These are phyloP conservation scores for Botrytis hyacinthi DNA, from an alignment of 2,329 filamentous ascomycete species.

Conservation along the genomic window DNA sequence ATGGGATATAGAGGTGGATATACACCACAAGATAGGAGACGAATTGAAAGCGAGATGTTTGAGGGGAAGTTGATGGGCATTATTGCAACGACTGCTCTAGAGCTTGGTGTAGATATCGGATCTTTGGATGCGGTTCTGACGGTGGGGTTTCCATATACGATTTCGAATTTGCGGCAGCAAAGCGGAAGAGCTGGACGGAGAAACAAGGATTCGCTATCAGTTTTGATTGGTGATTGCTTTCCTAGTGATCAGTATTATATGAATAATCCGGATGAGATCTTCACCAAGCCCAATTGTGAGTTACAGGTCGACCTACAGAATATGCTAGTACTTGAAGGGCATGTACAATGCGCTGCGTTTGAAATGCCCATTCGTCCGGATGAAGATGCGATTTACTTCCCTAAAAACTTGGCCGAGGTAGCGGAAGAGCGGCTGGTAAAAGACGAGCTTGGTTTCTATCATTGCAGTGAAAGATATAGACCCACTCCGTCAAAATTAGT, in stretches of 20 bases:
- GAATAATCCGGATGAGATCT: conserved; percentile 91
- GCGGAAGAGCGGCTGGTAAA: conserved; percentile 70
- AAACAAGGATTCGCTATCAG: conserved; percentile 89
- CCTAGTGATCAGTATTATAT: conserved; percentile 95
- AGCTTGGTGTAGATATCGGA: conserved; percentile 93
- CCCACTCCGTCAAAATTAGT: conserved; percentile 81
- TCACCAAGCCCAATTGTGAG: conserved; percentile 85
- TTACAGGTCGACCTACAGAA: conserved; percentile 91
- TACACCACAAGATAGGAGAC: conserved; percentile 81
- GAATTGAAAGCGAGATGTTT: conserved; percentile 95
- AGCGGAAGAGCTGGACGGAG: conserved; percentile 87
- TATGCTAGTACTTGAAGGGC: conserved; percentile 85
- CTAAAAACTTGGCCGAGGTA: conserved; percentile 66
- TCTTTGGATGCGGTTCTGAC: conserved; percentile 91
- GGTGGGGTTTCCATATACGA: conserved; percentile 92
- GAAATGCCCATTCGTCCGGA: conserved; percentile 88
- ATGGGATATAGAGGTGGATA: conserved; percentile 98
- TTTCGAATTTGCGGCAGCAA: conserved; percentile 91
- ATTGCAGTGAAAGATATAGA: conserved; percentile 84
- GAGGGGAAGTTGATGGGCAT: conserved; percentile 91
- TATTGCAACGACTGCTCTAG: conserved; percentile 87
- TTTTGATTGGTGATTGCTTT: conserved; percentile 85
- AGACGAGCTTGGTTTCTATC: conserved; percentile 80
- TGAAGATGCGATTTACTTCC: conserved; percentile 77
- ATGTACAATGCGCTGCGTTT: conserved; percentile 91